phyloP scores from a whole-genome alignment of 306 rosid genomes.

The Neltuma alba region DNA sequence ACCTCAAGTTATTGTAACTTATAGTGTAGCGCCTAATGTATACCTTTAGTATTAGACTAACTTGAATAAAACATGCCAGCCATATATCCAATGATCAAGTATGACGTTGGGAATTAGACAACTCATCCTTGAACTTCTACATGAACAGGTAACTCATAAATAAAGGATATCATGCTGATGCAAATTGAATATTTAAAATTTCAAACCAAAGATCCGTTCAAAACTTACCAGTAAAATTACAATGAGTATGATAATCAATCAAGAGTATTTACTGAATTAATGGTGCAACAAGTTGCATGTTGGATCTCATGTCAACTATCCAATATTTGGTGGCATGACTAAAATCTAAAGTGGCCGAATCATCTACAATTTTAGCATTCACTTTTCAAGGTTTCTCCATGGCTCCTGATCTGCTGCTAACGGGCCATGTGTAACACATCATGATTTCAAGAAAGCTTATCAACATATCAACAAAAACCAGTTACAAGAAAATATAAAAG shows the following conservation, averaged over 20 bases:
- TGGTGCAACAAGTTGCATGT: not conserved
- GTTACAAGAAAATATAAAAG: not conserved
- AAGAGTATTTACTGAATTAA: not conserved
- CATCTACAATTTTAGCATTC: not conserved
- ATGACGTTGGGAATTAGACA: not conserved
- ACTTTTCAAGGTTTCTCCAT: constrained; percentile 2
- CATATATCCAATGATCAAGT: not conserved
- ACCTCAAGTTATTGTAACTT: too few species aligned
- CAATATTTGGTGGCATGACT: not conserved
- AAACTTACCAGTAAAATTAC: not conserved
- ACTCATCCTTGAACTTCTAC: not conserved
- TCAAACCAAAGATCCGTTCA: not conserved
- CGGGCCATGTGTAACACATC: not conserved
- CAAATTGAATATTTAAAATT: not conserved
- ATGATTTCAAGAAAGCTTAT: constrained; percentile 20
- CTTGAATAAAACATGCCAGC: not conserved
- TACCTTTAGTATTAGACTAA: too few species aligned
- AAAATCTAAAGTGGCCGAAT: not conserved
- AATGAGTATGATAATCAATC: not conserved
- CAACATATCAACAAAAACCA: not conserved
- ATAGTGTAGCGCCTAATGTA: too few species aligned
- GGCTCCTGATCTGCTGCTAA: not conserved
- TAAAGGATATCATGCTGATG: not conserved
- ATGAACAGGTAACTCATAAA: not conserved
- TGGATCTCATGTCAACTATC: constrained; percentile 10